phyloP scores from a whole-genome alignment of 2,329 filamentous ascomycete species.

The Graphium sp. region DNA sequence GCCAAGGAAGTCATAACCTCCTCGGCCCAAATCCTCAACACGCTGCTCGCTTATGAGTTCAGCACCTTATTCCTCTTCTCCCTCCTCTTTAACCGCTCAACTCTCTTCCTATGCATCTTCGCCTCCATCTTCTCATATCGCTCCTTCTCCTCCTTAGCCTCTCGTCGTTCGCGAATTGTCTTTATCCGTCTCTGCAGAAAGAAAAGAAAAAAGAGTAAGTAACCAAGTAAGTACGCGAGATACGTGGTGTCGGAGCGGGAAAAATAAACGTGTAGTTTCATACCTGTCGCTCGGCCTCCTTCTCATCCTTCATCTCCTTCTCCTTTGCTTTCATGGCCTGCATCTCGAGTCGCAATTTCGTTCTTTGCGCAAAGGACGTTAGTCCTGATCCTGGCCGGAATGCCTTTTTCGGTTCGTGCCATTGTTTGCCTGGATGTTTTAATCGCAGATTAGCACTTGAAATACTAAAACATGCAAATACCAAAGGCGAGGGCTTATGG shows the following conservation, averaged over 20 bases:
- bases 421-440: constrained; percentile 63
- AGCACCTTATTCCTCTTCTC: constrained; percentile 90
- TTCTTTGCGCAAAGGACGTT: constrained; percentile 62
- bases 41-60: constrained; percentile 33
- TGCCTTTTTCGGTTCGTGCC: constrained; percentile 68
- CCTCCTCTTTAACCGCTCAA: constrained; percentile 82
- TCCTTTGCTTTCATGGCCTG: constrained; percentile 80
- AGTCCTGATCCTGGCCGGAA: constrained; percentile 71
- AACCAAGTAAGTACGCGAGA: neutral
- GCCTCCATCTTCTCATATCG: constrained; percentile 86
- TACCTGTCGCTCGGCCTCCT: constrained; percentile 76
- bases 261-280: constrained; percentile 10
- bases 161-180: constrained; percentile 68
- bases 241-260: no score
- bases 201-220: constrained; percentile 5
- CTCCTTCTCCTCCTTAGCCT: constrained; percentile 82
- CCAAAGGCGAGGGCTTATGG: neutral
- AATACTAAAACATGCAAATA: neutral
- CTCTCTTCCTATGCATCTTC: constrained; percentile 93
- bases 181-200: constrained; percentile 50
- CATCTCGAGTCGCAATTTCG: constrained; percentile 50
- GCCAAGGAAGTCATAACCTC: no score
- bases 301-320: constrained; percentile 91
- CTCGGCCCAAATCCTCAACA: neutral
- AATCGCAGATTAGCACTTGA: neutral